Percentiles rank a stretch among this genome's conserved stretches.
phyloP scores from a whole-genome alignment of 1,139 yeast species.

The Candida anutae region DNA sequence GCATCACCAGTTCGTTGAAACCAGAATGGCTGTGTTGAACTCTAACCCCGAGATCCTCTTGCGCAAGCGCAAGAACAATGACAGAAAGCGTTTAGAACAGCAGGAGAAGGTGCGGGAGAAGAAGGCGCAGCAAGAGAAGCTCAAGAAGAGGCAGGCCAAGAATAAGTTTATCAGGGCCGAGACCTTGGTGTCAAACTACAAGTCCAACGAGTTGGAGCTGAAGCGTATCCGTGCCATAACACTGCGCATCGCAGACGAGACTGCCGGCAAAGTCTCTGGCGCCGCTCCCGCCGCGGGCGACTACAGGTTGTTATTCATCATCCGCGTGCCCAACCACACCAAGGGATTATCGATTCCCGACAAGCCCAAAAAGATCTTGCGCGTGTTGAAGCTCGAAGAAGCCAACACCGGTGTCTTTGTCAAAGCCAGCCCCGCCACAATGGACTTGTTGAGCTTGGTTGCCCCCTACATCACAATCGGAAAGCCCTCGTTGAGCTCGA shows the following conservation, averaged over 20 bases:
- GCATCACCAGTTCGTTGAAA: too few species aligned
- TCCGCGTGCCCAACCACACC: constrained; percentile 52
- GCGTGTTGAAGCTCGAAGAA: constrained; percentile 49
- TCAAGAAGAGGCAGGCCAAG: constrained; percentile 27
- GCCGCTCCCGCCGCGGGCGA: constrained; percentile 6
- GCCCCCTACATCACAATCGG: constrained; percentile 72
- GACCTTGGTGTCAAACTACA: constrained; percentile 55
- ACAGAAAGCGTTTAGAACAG: constrained; percentile 58
- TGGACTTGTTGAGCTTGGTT: constrained; percentile 55
- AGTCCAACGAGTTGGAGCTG: constrained; percentile 57
- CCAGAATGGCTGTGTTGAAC: constrained; percentile 45
- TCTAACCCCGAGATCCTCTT: constrained; percentile 70
- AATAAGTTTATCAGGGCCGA: constrained; percentile 65
- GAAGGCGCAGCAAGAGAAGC: constrained; percentile 21
- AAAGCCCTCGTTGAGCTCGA: constrained; percentile 59
- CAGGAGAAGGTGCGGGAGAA: constrained; percentile 36
- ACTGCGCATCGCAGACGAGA: constrained; percentile 15
- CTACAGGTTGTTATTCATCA: constrained; percentile 47
- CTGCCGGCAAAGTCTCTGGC: constrained; percentile 2
- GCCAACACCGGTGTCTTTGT: constrained; percentile 66
- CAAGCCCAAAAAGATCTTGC: constrained; percentile 54
- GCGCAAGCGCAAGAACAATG: constrained; percentile 72
- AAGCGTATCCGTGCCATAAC: constrained; percentile 59
- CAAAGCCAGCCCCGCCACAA: constrained; percentile 47
- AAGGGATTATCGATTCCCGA: constrained; percentile 59